Base-by-base conservation (phyloP, 2,329 filamentous ascomycete genomes). In the Epichloe bromicola region DNA sequence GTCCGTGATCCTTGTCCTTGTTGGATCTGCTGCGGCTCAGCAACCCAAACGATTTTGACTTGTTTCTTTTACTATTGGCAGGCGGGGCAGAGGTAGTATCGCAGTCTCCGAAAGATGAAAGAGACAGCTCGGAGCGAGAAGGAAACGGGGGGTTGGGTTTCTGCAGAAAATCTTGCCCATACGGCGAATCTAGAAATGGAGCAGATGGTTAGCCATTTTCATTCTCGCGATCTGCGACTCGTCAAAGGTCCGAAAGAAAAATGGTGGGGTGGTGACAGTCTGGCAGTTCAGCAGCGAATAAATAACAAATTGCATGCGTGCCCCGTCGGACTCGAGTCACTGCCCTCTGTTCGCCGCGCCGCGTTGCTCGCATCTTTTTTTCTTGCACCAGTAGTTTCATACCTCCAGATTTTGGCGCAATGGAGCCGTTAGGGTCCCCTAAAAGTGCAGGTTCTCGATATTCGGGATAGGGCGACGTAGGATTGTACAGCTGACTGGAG, bases 21-120 rank as follows among this genome's bases (percentile, higher is more conserved):
- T 73, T 65, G 17, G 78, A 80, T 56, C 68, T 72, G 53, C 71
- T 71, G 41, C 78, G 75, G 53, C 70, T 68, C 15, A 81, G 63
- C 23, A 77, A 65, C 19, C 69, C 69, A 62, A 81, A 81, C 8
- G 74, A 68, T 54, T 80, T 81, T 14, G 73, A 69, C 58, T 80
- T 80, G 57, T 61, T 66, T 60, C 71, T 76, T 63, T 72, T 76
- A 19, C 63, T 59, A 5, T 64, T 62, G 19, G 39, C n/a, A n/a
- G 64, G 59, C 17, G 55, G 67, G 60, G 55, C 57, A 19, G 60
- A 56, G 49, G 61, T 49, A 45, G 59, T 58, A 50, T 79, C 76
- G 62, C 67, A 63, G 44, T 79, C 75, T 50, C 64, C 62, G n/a
- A 67, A 64, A 6, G 75, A 75, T 39, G 70, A 69, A 47, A 79